Base-by-base conservation (phyloP, 257 asterid species). In the Scutellaria minor region DNA sequence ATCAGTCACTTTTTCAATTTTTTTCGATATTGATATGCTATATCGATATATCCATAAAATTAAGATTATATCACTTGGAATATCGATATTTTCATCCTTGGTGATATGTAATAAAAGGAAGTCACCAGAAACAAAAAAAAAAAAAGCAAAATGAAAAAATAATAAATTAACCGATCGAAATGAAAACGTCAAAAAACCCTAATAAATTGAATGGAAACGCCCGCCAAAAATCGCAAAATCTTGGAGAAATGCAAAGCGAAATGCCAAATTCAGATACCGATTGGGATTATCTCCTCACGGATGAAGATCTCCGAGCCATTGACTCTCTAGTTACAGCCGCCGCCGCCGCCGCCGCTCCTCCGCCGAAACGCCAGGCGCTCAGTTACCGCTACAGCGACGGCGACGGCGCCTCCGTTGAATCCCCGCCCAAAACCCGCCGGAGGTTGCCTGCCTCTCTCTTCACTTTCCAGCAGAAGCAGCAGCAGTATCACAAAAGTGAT, bases 391-490 rank as follows among this genome's bases (percentile, higher is more conserved):
- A 52, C 55, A 18, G 18, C 18, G 18, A 18, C 18, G 18, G 18
- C 14, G 70, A 24, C 54, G 73, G n/a, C 5, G 62, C 74, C 54
- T 60, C 84, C 66, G 75, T 39, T 11, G 76, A 44, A 10, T 72
- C 72, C 6, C 77, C 77, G 31, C 82, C 80, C 61, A 74, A 62
- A 55, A 50, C 35, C 45, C 88, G 90, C 75, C 96, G 96, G 46
- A 87, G 87, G 55, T 81, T 93, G 81, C 98, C 97, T 10, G 87
- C 80, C 27, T 89, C 97, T 2, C 87, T 93, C n/a, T 87, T 87
- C 76, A 54, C 15, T 55, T 84, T 70, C 77, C 82, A 75, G 11
- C 78, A 78, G 64, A 18, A 18, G 18, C 18, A 18, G 18, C 80
- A 78, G 60, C 77, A 44, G 70, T 56, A 45, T 68, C 75, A 41